Percentiles rank a stretch among this genome's conserved stretches.
These are phyloP conservation scores for Cucurbita maxima DNA, from an alignment of 306 rosid genomes.

Conservation along the genomic window DNA sequence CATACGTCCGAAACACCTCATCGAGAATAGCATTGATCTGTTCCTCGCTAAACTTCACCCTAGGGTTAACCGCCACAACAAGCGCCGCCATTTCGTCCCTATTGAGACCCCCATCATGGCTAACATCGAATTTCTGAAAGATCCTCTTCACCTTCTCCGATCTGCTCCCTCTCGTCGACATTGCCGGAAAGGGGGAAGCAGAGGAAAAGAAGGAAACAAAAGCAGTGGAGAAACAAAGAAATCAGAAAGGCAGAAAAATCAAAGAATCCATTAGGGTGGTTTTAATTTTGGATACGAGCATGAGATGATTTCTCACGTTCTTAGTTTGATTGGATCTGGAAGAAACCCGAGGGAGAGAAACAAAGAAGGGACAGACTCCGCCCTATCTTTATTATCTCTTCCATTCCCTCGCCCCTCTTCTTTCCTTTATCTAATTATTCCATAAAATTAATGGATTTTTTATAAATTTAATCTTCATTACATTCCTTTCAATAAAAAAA, in stretches of 20 bases:
- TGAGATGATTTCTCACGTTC: background rate
- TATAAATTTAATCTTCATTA: background rate
- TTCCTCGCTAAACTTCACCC: conserved; percentile 95
- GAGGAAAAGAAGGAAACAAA: background rate
- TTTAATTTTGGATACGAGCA: background rate
- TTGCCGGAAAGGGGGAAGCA: conserved; percentile 1
- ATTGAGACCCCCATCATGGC: conserved; percentile 77
- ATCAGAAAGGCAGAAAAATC: background rate
- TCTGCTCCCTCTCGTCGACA: conserved; percentile 96
- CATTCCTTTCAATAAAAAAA: too few species aligned
- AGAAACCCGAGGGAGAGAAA: background rate
- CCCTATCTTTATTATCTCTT: background rate
- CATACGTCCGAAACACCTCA: conserved; percentile 81
- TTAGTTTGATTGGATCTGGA: conserved; percentile 13
- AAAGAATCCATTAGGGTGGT: background rate
- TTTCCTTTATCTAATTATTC: background rate
- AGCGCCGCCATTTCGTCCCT: conserved; percentile 89
- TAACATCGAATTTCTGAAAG: conserved; percentile 69
- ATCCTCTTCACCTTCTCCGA: conserved; percentile 95
- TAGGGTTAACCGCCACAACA: conserved; percentile 94
- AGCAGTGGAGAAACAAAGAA: background rate
- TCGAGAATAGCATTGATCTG: conserved; percentile 96
- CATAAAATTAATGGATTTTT: background rate
- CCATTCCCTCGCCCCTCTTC: background rate
- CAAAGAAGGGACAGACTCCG: background rate